A percentile compares a stretch with the other conserved stretches of the same genome.
These are phyloP conservation scores for Spathaspora gorwiae DNA, from an alignment of 805 yeast species.

Conservation along the genomic window DNA sequence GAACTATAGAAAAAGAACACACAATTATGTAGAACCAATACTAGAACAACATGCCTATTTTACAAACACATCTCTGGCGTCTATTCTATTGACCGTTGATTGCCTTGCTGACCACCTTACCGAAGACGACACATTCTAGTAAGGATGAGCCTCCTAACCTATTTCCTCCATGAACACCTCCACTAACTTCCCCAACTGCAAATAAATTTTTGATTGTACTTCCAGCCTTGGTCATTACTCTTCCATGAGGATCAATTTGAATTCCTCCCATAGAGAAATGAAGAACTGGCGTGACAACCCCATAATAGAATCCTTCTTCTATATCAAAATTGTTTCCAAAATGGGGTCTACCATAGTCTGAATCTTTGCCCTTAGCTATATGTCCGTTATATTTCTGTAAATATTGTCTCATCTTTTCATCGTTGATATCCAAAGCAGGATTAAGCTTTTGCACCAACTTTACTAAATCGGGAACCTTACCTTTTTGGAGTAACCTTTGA, in stretches of 20 bases:
- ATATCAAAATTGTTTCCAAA: slow-evolving; percentile 19
- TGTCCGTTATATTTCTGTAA: slow-evolving; percentile 13
- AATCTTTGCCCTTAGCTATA: slow-evolving; percentile 17
- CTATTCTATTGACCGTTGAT: background rate
- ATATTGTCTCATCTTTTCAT: slow-evolving; percentile 7
- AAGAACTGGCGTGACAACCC: slow-evolving; percentile 55
- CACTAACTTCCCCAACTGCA: slow-evolving; percentile 66
- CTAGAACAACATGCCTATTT: too few relatives aligned
- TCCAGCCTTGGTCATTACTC: slow-evolving; percentile 30
- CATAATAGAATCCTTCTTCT: slow-evolving; percentile 31
- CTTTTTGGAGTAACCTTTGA: slow-evolving; percentile 22
- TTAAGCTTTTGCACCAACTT: slow-evolving; percentile 10
- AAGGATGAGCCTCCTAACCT: slow-evolving; percentile 58
- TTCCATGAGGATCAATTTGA: slow-evolving; percentile 44
- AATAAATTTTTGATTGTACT: slow-evolving; percentile 42
- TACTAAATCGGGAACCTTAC: slow-evolving; percentile 16
- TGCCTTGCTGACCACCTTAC: slow-evolving; percentile 18
- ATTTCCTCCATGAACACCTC: slow-evolving; percentile 65
- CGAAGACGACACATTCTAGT: slow-evolving; percentile 59
- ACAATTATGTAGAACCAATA: too few relatives aligned
- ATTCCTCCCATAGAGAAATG: slow-evolving; percentile 75
- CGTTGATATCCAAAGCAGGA: slow-evolving; percentile 7
- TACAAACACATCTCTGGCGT: too few relatives aligned
- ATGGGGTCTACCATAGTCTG: slow-evolving; percentile 26
- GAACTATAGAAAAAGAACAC: too few relatives aligned